Evolutionary conservation across 2,329 filamentous ascomycete genomes (phyloP).

Genomic region (Trichoderma cornu-damae): DNA sequence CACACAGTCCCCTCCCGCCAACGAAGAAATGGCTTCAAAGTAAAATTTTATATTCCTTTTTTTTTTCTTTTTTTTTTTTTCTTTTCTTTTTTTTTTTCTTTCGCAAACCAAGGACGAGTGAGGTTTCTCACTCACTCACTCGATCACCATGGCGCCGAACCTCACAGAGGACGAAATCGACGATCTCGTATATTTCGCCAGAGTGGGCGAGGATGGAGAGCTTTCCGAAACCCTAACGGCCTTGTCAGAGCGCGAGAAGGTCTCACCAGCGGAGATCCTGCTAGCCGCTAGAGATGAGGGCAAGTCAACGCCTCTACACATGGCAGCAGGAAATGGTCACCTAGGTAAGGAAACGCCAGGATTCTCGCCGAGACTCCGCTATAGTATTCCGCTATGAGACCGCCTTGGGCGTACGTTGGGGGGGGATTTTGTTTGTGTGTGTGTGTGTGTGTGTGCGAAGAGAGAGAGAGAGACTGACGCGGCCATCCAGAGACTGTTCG

Average conservation of each 20-base stretch:
- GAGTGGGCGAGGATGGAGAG: constrained; percentile 68
- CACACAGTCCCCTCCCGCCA: constrained; percentile 41
- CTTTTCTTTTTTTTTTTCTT: too few species aligned
- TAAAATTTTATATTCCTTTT: constrained; percentile 33
- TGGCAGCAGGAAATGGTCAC: constrained; percentile 88
- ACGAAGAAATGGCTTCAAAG: constrained; percentile 20
- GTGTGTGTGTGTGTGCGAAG: neutral
- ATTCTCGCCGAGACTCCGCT: neutral
- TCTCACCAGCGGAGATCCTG: constrained; percentile 59
- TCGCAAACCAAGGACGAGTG: constrained; percentile 9
- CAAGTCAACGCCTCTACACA: constrained; percentile 81
- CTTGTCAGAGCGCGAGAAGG: constrained; percentile 58
- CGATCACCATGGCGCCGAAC: constrained; percentile 42
- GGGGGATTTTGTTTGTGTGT: too few species aligned
- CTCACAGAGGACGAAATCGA: constrained; percentile 78
- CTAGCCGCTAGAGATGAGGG: constrained; percentile 65
- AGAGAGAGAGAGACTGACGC: neutral
- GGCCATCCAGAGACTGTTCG: constrained; percentile 40
- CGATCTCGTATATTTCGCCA: constrained; percentile 83
- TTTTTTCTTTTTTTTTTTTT: too few species aligned
- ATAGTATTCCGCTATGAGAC: too few species aligned
- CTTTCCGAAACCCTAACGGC: constrained; percentile 55
- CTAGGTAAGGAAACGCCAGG: constrained; percentile 49
- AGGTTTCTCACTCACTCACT: constrained; percentile 8
- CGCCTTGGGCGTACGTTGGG: too few species aligned